Base-by-base conservation (phyloP, 805 yeast genomes). In the Candida endomychidarum region DNA sequence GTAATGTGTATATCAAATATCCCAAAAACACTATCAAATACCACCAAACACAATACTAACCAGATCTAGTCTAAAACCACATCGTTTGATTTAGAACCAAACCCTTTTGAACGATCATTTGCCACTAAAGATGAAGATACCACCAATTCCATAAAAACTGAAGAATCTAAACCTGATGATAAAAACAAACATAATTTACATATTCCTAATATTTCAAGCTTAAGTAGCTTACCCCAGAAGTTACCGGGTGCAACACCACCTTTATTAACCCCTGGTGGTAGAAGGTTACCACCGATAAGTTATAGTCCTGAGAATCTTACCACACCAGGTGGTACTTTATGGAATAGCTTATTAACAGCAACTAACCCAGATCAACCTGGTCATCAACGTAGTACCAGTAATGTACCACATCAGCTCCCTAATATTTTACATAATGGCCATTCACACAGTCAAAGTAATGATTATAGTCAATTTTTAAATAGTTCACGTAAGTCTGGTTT, bases 51-150 rank as follows among this genome's bases (percentile, higher is more conserved):
- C 57, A 53, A 19, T 32, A 32, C 35, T 32, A 32, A 32, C 35
- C 20, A 8, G 8, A 5, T 5, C 11, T 15, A 46, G 49, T 55
- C 62, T 56, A 62, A 52, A 58, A 38, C 41, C 17, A 38, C 70
- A 12, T 62, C 86, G 28, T 77, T 87, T 53, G 91, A 83, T 45
- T 68, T 89, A 43, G 99, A 93, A 60, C 96, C 93, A 8, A 91
- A 91, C 54, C 97, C 97, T 4, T 91, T 91, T 58, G 99, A 91
- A 61, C 86, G 84, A 60, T 86, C 96, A 37, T 91, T 91, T 66
- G 96, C 93, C n/a, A 65, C 80, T 2, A 80, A 78, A 45, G 74
- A 72, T 11, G 24, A 27, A 19, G 27, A 15, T 10, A 23, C 34
- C 12, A 28, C 17, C n/a, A 23, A 15, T 19, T 19, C 32, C 9